phyloP scores from a whole-genome alignment of 192 early-diverging fungal species.

The Mortierella antarctica region DNA sequence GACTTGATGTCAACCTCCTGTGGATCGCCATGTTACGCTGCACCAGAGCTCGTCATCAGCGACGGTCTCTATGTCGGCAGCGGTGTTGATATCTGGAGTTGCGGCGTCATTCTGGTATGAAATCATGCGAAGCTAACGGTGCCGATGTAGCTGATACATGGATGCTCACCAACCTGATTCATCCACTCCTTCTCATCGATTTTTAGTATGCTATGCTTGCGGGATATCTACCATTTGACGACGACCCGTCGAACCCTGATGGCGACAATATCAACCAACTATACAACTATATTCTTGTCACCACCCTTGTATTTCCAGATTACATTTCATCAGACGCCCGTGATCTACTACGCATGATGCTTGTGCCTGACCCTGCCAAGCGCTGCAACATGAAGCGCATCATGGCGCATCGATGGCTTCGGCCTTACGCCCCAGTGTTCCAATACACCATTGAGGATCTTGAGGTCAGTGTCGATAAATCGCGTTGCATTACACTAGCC shows the following conservation, averaged over 20 bases:
- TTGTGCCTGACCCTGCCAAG: slow-evolving; percentile 88
- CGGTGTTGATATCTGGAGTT: slow-evolving; percentile 98
- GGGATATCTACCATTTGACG: slow-evolving; percentile 91
- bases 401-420: slow-evolving; percentile 78
- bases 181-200: background rate
- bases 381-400: slow-evolving; percentile 80
- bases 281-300: slow-evolving; percentile 86
- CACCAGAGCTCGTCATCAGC: slow-evolving; percentile 97
- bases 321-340: slow-evolving; percentile 80
- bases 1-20: slow-evolving; percentile 94
- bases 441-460: slow-evolving; percentile 50
- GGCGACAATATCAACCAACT: slow-evolving; percentile 90
- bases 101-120: slow-evolving; percentile 90
- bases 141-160: background rate
- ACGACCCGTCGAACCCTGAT: slow-evolving; percentile 90
- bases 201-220: slow-evolving; percentile 86
- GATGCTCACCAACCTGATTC: background rate
- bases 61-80: slow-evolving; percentile 96
- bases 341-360: slow-evolving; percentile 88
- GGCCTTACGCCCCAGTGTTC: slow-evolving; percentile 62
- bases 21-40: slow-evolving; percentile 98
- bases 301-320: slow-evolving; percentile 88
- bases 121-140: background rate
- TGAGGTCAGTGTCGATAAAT: slow-evolving; percentile 20
- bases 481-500: background rate